Conservation (phyloP, 108 stramenopile species). For the Pseudonitzschia pungens region DNA sequence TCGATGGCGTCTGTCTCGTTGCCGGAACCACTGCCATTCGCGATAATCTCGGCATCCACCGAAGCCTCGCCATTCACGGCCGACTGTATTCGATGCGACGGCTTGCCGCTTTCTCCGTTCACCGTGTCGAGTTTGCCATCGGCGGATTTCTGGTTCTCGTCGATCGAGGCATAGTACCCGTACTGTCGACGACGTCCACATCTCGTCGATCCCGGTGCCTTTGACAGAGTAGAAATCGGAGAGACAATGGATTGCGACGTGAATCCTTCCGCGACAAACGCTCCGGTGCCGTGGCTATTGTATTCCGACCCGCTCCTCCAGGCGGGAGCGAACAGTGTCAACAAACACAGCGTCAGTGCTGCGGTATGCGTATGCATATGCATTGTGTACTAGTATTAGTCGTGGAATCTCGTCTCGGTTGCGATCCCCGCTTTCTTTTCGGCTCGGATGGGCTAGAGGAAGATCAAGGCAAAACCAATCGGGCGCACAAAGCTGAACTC, state of each 20-base stretch:
- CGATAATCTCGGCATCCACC: not conserved
- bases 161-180: constrained; percentile 29
- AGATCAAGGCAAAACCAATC: not conserved
- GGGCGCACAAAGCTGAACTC: no score
- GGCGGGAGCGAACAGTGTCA: constrained; percentile 7
- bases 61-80: not conserved
- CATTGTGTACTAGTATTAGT: not conserved
- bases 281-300: not conserved
- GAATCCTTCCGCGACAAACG: constrained; percentile 8
- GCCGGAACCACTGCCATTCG: not conserved
- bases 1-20: not conserved
- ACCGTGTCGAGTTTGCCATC: not conserved
- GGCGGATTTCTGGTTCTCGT: constrained; percentile 19
- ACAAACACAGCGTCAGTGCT: not conserved
- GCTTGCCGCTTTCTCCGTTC: not conserved
- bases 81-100: no score
- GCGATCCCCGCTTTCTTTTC: no score
- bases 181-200: constrained; percentile 12
- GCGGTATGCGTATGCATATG: not conserved
- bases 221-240: not conserved
- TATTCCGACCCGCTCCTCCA: not conserved
- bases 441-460: not conserved
- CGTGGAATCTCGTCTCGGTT: no score
- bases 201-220: no score
- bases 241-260: constrained; percentile 15